Evolutionary conservation across 805 yeast species (phyloP).

Genomic region (Hanseniaspora thailandica): DNA sequence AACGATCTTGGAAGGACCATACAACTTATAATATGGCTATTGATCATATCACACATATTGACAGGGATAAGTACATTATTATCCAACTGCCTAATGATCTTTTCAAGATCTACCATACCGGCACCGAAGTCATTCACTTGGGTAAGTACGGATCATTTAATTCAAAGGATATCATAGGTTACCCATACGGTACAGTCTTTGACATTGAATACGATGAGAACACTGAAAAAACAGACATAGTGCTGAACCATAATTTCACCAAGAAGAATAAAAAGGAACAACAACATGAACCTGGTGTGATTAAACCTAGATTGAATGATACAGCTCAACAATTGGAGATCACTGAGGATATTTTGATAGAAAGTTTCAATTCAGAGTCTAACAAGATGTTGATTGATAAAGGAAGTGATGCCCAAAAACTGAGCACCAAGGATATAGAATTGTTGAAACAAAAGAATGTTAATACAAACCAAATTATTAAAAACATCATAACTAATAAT

Average conservation of each 20-base stretch:
- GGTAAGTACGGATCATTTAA: slow-evolving; percentile 88
- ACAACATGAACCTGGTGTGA: slow-evolving; percentile 1
- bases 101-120: slow-evolving; percentile 52
- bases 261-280: slow-evolving; percentile 16
- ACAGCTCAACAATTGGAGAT: slow-evolving; percentile 16
- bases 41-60: slow-evolving; percentile 25
- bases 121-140: slow-evolving; percentile 50
- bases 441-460: slow-evolving; percentile 60
- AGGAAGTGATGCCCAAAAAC: slow-evolving; percentile 59
- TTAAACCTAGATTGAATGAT: slow-evolving; percentile 11
- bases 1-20: neutral
- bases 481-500: slow-evolving; percentile 71
- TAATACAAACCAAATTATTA: slow-evolving; percentile 67
- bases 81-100: slow-evolving; percentile 74
- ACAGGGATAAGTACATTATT: slow-evolving; percentile 36
- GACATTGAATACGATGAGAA: slow-evolving; percentile 40
- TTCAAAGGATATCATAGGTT: slow-evolving; percentile 65
- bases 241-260: slow-evolving; percentile 13
- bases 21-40: slow-evolving; percentile 15
- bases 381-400: slow-evolving; percentile 54
- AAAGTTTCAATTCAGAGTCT: slow-evolving; percentile 27
- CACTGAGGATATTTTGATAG: slow-evolving; percentile 23
- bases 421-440: slow-evolving; percentile 74
- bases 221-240: slow-evolving; percentile 20
- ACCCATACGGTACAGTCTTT: slow-evolving; percentile 77